These are phyloP conservation scores for Hondaea fermentalgiana DNA, from an alignment of 108 stramenopile species.

Conservation along the genomic window DNA sequence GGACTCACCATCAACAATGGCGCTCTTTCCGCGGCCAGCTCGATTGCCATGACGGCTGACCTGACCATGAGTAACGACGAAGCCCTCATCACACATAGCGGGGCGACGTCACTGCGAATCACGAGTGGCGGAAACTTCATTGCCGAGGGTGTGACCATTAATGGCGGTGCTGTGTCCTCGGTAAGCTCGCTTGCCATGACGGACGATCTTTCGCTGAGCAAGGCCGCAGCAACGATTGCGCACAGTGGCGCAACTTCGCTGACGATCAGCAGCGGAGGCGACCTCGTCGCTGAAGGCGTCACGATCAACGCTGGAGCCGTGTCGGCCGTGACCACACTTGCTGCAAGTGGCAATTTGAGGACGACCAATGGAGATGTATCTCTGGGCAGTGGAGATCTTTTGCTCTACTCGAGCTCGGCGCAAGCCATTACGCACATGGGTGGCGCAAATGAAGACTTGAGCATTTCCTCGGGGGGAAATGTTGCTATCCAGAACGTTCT, in stretches of 20 bases:
- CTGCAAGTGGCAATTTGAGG: too few relatives aligned
- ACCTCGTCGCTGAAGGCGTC: background rate
- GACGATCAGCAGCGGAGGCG: background rate
- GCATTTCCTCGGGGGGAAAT: too few relatives aligned
- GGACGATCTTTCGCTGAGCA: background rate
- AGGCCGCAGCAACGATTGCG: background rate
- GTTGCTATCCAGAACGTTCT: too few relatives aligned
- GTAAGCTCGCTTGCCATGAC: background rate
- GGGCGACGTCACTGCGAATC: background rate
- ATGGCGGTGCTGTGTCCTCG: background rate
- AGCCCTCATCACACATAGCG: background rate
- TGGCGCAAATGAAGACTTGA: too few relatives aligned
- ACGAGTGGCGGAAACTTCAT: background rate
- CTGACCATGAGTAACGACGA: background rate
- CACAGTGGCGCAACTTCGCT: background rate
- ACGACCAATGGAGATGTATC: too few relatives aligned
- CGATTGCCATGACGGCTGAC: too few relatives aligned
- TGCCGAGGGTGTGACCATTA: background rate
- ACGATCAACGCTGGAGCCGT: background rate
- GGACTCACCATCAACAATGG: too few relatives aligned
- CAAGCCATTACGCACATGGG: too few relatives aligned
- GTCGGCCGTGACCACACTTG: too few relatives aligned
- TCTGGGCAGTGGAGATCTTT: too few relatives aligned
- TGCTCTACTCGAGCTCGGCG: too few relatives aligned
- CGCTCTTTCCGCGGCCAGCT: too few relatives aligned